Base-by-base conservation (phyloP, 2,329 filamentous ascomycete genomes). In the Colletotrichum camelliae region DNA sequence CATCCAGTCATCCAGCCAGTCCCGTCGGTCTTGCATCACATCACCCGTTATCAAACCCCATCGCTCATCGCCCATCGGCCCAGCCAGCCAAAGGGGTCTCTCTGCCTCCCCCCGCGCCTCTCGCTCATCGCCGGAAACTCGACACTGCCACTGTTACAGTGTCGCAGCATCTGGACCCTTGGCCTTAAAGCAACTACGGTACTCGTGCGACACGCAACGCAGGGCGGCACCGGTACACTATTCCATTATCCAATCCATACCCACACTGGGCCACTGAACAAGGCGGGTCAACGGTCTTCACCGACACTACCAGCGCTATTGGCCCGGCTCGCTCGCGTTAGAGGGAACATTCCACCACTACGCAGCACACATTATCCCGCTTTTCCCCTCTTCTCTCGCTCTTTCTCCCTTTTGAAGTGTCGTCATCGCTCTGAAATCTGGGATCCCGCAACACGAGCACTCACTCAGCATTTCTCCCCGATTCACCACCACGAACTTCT, bases 201-300 rank as follows among this genome's bases (percentile, higher is more conserved):
- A 68, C 64, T 69, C 29, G 64, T 64, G 65, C 72, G 73, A 64
- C 64, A 75, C 73, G 57, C 64, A 73, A 65, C 57, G 62, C 70
- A 65, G 64, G 70, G 57, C 74, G 57, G 39, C 58, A 21, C 64
- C 57, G 39, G 70, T 43, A 43, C 39, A 48, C 18, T 74, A 39
- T 31, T 60, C 70, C 48, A 74, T 75, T 74, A 75, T 74, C 70
- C 74, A 74, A 74, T 65, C 58, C 58, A 33, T 65, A 73, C 64
- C 33, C 68, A 48, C 70, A 69, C 64, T 68, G 57, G 70, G 52
- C 43, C 70, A 48, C 39, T 48, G 39, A 48, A 48, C 70, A 65
- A 48, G 57, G 70, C 70, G 74, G 74, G 74, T 75, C 74, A 69
- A 75, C 74, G 64, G 70, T 65, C 74, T 74, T 75, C 70, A 75